Percentiles rank a stretch among this genome's conserved stretches.
Evolutionary conservation across 1,139 yeast genomes (phyloP).

Genomic region (Geotrichum klebahnii): DNA sequence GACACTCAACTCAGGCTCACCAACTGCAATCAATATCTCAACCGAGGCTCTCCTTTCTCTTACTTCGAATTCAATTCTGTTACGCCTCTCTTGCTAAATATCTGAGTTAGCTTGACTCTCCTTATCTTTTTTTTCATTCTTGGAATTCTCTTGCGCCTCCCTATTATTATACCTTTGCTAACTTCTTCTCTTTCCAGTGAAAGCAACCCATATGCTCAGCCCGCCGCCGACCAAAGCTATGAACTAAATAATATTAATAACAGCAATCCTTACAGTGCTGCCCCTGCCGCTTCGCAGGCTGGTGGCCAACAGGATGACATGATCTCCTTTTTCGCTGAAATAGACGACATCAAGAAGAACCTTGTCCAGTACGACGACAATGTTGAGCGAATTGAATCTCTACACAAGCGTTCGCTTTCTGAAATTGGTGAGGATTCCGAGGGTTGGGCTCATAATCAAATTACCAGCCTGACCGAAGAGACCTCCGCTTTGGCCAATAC

Average conservation of each 20-base stretch:
- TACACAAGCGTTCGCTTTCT: constrained; percentile 77
- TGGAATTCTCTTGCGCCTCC: constrained; percentile 6
- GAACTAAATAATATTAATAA: constrained; percentile 14
- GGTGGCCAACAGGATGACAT: constrained; percentile 48
- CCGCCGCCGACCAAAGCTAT: constrained; percentile 12
- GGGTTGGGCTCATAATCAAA: constrained; percentile 65
- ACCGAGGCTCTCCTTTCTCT: no score
- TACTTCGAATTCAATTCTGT: no score
- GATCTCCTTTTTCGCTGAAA: constrained; percentile 74
- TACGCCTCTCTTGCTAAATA: no score
- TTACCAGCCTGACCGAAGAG: constrained; percentile 72
- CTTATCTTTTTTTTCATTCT: background rate
- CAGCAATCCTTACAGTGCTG: constrained; percentile 10
- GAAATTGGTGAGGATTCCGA: constrained; percentile 83
- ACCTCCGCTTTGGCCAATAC: constrained; percentile 73
- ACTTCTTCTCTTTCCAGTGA: constrained; percentile 1
- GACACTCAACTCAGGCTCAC: background rate
- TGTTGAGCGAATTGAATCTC: constrained; percentile 71
- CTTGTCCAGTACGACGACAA: constrained; percentile 76
- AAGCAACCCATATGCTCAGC: constrained; percentile 18
- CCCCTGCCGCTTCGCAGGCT: constrained; percentile 17
- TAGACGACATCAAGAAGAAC: constrained; percentile 75
- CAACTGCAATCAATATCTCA: no score
- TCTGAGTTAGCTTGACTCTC: background rate
- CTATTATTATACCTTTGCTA: background rate